Percentiles rank a stretch among this genome's conserved stretches.
phyloP scores from a whole-genome alignment of 441 rosid genomes.

The Breynia disticha region DNA sequence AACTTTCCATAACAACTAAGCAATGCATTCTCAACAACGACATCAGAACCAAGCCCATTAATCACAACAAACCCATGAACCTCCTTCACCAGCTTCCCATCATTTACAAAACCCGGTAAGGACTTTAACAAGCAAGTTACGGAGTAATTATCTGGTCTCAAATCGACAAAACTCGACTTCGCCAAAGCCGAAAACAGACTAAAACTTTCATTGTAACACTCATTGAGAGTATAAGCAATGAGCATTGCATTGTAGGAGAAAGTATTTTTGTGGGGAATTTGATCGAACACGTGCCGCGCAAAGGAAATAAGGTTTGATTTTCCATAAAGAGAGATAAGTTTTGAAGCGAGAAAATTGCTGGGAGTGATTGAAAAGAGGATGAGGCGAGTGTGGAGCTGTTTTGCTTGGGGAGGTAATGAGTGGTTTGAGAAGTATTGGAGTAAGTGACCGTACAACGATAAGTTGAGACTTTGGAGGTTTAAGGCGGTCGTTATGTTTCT shows the following conservation, averaged over 20 bases:
- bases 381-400: constrained; percentile 73
- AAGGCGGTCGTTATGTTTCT: too few species aligned
- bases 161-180: constrained; percentile 13
- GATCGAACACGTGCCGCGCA: constrained; percentile 66
- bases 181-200: constrained; percentile 40
- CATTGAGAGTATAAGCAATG: constrained; percentile 48
- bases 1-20: constrained; percentile 54
- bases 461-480: constrained; percentile 42
- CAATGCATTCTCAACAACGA: constrained; percentile 56
- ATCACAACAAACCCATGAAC: constrained; percentile 48
- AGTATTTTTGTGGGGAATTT: constrained; percentile 37
- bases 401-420: constrained; percentile 50
- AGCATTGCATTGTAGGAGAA: constrained; percentile 81
- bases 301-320: constrained; percentile 25
- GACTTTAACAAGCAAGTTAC: constrained; percentile 56
- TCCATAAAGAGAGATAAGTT: constrained; percentile 43
- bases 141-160: constrained; percentile 43
- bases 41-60: constrained; percentile 40
- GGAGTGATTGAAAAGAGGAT: constrained; percentile 37
- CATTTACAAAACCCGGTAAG: constrained; percentile 26
- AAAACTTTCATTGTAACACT: constrained; percentile 36
- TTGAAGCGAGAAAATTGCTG: constrained; percentile 68
- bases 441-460: constrained; percentile 45
- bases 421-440: constrained; percentile 46
- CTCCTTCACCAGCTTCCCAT: constrained; percentile 32